Conservation (phyloP, 805 yeast genomes). For the Hagleromyces aurorensis region DNA sequence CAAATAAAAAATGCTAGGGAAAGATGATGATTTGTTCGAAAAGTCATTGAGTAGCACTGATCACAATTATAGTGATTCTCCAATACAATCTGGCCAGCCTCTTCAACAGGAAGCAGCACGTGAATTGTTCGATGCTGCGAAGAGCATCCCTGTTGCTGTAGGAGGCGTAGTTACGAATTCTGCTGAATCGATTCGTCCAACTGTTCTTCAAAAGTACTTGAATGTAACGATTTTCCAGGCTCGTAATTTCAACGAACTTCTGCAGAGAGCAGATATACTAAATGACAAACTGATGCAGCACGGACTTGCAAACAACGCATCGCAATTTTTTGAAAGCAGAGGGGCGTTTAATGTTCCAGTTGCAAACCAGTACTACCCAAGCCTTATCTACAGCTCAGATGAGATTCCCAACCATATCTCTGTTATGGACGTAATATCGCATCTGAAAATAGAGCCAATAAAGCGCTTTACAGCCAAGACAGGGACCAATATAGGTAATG, state of each 20-base stretch:
- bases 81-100: no score
- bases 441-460: slow-evolving; percentile 38
- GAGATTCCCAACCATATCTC: slow-evolving; percentile 8
- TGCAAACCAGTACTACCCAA: slow-evolving; percentile 6
- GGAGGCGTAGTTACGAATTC: slow-evolving; percentile 17
- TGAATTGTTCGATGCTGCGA: slow-evolving; percentile 13
- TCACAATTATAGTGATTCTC: no score
- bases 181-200: slow-evolving; percentile 14
- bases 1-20: no score
- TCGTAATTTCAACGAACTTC: slow-evolving; percentile 20
- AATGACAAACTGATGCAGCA: slow-evolving; percentile 23
- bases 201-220: slow-evolving; percentile 20
- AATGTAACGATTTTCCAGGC: slow-evolving; percentile 24
- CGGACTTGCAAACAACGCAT: slow-evolving; percentile 20
- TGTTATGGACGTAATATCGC: slow-evolving; percentile 26
- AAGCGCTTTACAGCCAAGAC: slow-evolving; percentile 77
- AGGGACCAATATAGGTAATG: slow-evolving; percentile 94
- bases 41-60: no score
- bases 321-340: slow-evolving; percentile 17
- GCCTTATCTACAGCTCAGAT: slow-evolving; percentile 8
- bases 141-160: slow-evolving; percentile 21
- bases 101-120: neutral
- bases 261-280: slow-evolving; percentile 21
- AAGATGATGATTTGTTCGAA: no score
- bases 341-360: slow-evolving; percentile 11